phyloP scores from a whole-genome alignment of 805 yeast species.

The Monosporozyma solicola region DNA sequence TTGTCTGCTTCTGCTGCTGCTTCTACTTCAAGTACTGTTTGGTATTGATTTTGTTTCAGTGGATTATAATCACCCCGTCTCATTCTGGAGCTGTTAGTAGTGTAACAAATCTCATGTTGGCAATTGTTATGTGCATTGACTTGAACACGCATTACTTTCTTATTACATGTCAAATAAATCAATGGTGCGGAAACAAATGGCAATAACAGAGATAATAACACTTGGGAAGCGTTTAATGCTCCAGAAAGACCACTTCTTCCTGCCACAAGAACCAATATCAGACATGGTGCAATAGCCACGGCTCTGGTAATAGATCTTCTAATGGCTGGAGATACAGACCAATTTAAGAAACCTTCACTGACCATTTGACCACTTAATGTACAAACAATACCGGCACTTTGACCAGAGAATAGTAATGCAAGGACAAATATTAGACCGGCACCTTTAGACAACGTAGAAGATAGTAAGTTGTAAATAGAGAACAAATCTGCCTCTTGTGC shows the following conservation, averaged over 20 bases:
- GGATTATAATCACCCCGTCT: neutral
- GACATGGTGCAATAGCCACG: constrained; percentile 80
- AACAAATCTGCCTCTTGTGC: constrained; percentile 73
- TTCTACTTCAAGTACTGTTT: neutral
- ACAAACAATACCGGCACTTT: constrained; percentile 92
- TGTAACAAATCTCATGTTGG: neutral
- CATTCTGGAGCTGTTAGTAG: neutral
- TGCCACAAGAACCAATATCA: constrained; percentile 59
- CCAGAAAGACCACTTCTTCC: constrained; percentile 77
- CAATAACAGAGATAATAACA: constrained; percentile 63
- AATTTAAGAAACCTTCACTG: constrained; percentile 77
- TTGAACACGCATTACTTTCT: constrained; percentile 56
- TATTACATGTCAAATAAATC: constrained; percentile 67
- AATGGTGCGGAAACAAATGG: constrained; percentile 89
- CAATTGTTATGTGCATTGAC: constrained; percentile 10
- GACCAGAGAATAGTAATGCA: constrained; percentile 80
- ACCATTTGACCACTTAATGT: constrained; percentile 93
- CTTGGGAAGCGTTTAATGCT: constrained; percentile 79
- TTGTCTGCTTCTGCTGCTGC: neutral
- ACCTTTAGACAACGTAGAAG: constrained; percentile 51
- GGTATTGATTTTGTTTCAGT: neutral
- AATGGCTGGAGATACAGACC: constrained; percentile 74
- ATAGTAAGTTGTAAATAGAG: constrained; percentile 63
- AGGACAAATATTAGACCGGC: constrained; percentile 82
- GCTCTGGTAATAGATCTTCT: constrained; percentile 75